These are phyloP conservation scores for Colletotrichum tamarilloi DNA, from an alignment of 2,329 filamentous ascomycete species.

Conservation along the genomic window DNA sequence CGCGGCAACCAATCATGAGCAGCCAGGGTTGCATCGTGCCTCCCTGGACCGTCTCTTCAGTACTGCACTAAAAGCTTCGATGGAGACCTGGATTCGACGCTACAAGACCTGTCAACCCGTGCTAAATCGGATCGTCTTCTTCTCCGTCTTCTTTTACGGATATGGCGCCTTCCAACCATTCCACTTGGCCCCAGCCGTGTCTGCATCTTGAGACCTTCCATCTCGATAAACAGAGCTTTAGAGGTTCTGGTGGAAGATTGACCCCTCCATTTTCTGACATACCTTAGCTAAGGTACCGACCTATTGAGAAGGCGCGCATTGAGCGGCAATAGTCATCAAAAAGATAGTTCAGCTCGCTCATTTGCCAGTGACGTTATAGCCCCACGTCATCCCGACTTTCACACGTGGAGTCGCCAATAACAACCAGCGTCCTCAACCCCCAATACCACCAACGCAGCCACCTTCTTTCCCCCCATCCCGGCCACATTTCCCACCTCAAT, in stretches of 20 bases:
- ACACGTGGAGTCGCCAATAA: conserved; percentile 28
- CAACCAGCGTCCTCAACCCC: not conserved
- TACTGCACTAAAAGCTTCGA: not conserved
- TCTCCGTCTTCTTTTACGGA: not conserved
- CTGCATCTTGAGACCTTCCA: not conserved
- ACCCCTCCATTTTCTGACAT: not conserved
- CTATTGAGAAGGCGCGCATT: not conserved
- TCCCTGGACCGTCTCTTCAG: not conserved
- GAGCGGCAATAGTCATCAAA: not conserved
- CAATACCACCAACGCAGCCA: not conserved
- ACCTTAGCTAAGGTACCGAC: too few relatives aligned
- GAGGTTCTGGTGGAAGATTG: not conserved
- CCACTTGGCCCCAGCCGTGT: not conserved
- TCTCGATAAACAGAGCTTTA: too few relatives aligned
- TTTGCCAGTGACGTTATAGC: conserved; percentile 28
- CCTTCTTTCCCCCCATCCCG: not conserved
- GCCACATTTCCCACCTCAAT: not conserved
- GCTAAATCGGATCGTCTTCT: not conserved
- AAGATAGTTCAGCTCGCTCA: conserved; percentile 8
- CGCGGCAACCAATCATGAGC: conserved; percentile 8
- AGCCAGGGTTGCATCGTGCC: conserved; percentile 10
- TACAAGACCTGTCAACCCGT: not conserved
- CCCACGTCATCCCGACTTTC: conserved; percentile 32
- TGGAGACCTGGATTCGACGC: not conserved
- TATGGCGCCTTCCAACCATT: not conserved